Evolutionary conservation across 495 filamentous ascomycete species (phyloP).

Genomic region (Ramalina intermedia): DNA sequence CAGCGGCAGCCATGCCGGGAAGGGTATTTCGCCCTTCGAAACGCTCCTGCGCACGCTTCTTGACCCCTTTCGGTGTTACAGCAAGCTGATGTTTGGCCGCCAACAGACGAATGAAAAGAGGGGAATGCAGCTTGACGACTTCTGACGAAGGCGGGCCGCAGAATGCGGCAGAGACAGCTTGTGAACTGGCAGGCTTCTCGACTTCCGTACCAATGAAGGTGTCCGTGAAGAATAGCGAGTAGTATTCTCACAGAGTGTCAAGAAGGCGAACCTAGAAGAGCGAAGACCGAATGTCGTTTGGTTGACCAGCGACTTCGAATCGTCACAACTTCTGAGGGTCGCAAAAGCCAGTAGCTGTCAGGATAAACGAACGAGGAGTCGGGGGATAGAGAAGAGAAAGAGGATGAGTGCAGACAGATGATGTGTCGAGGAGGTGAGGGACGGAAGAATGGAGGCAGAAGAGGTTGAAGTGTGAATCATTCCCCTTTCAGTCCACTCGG

Average conservation of each 20-base stretch:
- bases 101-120: conserved; percentile 43
- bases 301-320: conserved; percentile 2
- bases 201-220: conserved; percentile 25
- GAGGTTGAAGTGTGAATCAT: too few relatives aligned
- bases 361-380: background rate
- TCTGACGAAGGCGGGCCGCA: background rate
- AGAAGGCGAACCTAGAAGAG: conserved; percentile 3
- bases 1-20: conserved; percentile 12
- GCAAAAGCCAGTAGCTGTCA: background rate
- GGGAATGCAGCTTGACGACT: conserved; percentile 51
- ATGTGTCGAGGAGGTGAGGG: too few relatives aligned
- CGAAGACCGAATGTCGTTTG: too few relatives aligned
- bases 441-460: too few relatives aligned
- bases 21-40: conserved; percentile 5
- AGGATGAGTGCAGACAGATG: background rate
- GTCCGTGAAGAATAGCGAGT: conserved; percentile 16
- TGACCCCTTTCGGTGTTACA: conserved; percentile 26
- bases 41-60: conserved; percentile 22
- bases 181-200: conserved; percentile 5
- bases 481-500: too few relatives aligned
- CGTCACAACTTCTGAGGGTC: conserved; percentile 9
- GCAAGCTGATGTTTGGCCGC: conserved; percentile 31
- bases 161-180: background rate
- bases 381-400: background rate
- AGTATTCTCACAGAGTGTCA: conserved; percentile 19